Evolutionary conservation across 176 grass and related monocot species (phyloP), one percentile per base, ranked within the genome.

Genomic region (Raddia distichophylla): DNA sequence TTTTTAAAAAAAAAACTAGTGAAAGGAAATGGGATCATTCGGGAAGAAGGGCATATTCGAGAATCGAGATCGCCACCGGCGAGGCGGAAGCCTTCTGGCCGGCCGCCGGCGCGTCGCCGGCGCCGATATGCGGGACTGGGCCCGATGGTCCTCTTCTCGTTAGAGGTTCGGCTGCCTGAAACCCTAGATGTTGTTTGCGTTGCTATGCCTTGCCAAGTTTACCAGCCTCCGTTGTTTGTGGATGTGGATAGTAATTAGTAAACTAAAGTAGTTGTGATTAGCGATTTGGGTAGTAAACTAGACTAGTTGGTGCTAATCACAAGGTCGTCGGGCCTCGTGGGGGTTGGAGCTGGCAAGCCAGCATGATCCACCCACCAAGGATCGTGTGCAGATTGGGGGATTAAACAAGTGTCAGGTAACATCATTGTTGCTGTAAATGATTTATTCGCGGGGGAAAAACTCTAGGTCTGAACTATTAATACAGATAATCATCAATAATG

Each of bases 371-470:
- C 75, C 1, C 0, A 27, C 12, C 11, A 35, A 79, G 67, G 19
- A 56, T 73, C 8, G 18, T 48, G 20, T 69, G 43, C 73, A 77
- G 54, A 60, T 77, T 69, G 50, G 3, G 55, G 45, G 64, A 60
- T 76, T 69, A 78, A 78, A 71, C 55, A 78, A 78, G 64, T 60
- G 32, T 10, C 44, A 5, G n/a, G 44, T 77, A 19, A 78, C 83
- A 17, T 3, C 60, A 75, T 64, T 83, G 44, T 83, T 45, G 33
- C 48, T 74, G 48, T 13, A 75, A 66, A 27, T 66, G 1, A 56
- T 83, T 61, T 44, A 8, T 59, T 20, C 19, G n/a, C 18, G 8
- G 56, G 19, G 56, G n/a, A 59, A 20, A 3, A 59, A 27, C 6
- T 59, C 18, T 59, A 59, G 18, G 6, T 59, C 18, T 20, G 8